Conservation (phyloP, 2,329 filamentous ascomycete genomes). For the Botryosphaeria dothidea region DNA sequence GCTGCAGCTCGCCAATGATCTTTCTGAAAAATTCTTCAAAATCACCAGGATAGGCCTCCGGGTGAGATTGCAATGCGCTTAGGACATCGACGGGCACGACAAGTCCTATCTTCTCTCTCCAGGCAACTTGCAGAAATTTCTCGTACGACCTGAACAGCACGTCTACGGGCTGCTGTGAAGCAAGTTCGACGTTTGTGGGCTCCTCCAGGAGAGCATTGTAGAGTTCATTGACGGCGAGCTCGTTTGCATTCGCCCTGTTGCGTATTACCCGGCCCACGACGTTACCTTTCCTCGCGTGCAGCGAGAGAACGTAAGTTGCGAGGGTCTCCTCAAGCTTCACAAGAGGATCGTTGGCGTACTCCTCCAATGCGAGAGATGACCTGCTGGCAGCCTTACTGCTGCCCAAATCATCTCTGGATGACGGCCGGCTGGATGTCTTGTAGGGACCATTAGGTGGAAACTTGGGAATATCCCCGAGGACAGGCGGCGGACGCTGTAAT, state of each 20-base stretch:
- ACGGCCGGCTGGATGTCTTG: constrained; percentile 35
- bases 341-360: constrained; percentile 42
- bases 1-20: constrained; percentile 54
- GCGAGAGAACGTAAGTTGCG: constrained; percentile 75
- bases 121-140: constrained; percentile 85
- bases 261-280: constrained; percentile 78
- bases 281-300: constrained; percentile 84
- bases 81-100: constrained; percentile 74
- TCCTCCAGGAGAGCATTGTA: constrained; percentile 88
- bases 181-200: constrained; percentile 73
- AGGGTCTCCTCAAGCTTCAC: constrained; percentile 81
- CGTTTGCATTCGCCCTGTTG: constrained; percentile 69
- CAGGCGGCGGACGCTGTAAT: constrained; percentile 34
- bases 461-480: constrained; percentile 36
- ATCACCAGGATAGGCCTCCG: constrained; percentile 65
- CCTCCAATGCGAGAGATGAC: not conserved
- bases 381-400: not conserved
- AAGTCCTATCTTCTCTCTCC: constrained; percentile 84
- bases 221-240: constrained; percentile 80
- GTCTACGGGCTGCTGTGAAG: constrained; percentile 75
- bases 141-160: constrained; percentile 90
- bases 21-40: constrained; percentile 63
- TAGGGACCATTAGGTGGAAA: constrained; percentile 34
- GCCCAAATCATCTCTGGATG: constrained; percentile 12
- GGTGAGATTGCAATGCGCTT: constrained; percentile 68